Base-by-base conservation (phyloP, 2,329 filamentous ascomycete genomes). In the Cadophora sp. region DNA sequence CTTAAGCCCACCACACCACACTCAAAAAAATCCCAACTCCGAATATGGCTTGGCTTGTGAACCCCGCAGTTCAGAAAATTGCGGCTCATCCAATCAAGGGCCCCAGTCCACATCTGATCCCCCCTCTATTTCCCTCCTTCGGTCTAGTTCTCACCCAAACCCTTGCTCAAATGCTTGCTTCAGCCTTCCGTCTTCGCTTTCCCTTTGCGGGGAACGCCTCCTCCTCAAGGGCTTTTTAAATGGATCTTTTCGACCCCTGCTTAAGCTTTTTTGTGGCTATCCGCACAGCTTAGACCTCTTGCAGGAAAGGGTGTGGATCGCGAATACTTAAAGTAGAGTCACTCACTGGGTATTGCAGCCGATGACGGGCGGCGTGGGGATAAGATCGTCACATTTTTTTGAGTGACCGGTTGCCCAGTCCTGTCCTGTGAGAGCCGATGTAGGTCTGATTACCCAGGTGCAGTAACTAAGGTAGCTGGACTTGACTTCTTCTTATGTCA, bases 111-210 rank as follows among this genome's bases (percentile, higher is more conserved):
- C 5, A 6, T 9, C 14, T 18, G 24, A 53, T 53, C 27, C 24
- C 50, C 24, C 50, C 50, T 33, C 24, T 33, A 33, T 39, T 39
- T 39, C 9, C 55, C 36, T n/a, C n/a, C 20, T 58, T 43, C 36
- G 18, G 33, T 16, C 14, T 58, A 58, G 53, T 36, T 6, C 18
- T 56, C n/a, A 9, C 41, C 33, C 11, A 20, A 8, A n/a, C n/a
- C 33, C 53, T 33, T 43, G 39, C n/a, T 58, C 55, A 16, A 58
- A 58, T 58, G 55, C 55, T 58, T 58, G 20, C 55, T 58, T 24
- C 55, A 41, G 55, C 55, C 55, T 58, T 58, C 55, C 55, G 55
- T 58, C 55, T 58, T 58, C 55, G 55, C 55, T 58, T 58, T 58
- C 13, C 33, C 55, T 27, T 58, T 58, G 55, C 36, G 55, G 55